Conservation (phyloP, 2,329 filamentous ascomycete genomes). For the Cladophialophora psammophila region DNA sequence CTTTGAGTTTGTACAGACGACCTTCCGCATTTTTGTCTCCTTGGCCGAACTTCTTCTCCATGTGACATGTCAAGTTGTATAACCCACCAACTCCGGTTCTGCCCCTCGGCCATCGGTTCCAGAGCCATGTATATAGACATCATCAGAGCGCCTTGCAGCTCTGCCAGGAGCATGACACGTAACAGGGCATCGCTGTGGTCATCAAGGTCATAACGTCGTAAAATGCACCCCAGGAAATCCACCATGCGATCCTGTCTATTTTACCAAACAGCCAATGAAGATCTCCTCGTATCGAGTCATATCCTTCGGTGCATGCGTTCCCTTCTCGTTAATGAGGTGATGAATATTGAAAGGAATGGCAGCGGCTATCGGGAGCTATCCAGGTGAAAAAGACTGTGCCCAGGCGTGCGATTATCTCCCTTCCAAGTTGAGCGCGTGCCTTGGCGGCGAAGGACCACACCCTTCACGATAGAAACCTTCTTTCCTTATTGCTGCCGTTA, state of each 20-base stretch:
- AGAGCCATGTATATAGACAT: neutral
- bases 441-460: neutral
- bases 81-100: neutral
- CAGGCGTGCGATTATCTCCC: neutral
- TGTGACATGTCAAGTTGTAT: neutral
- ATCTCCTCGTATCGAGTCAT: neutral
- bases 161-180: neutral
- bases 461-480: neutral
- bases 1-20: too few relatives aligned
- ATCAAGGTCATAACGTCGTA: slow-evolving; percentile 21
- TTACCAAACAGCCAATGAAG: neutral
- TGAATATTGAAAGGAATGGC: neutral
- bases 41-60: too few relatives aligned
- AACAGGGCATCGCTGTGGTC: slow-evolving; percentile 14
- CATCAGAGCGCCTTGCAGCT: neutral
- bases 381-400: neutral
- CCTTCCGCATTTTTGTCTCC: too few relatives aligned
- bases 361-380: neutral
- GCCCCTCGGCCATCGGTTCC: neutral
- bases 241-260: neutral
- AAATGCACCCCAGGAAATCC: slow-evolving; percentile 1
- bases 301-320: neutral
- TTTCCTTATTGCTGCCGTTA: neutral
- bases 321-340: neutral
- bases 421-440: neutral